phyloP scores from a whole-genome alignment of 306 rosid genomes.

The Vigna nakashimae region DNA sequence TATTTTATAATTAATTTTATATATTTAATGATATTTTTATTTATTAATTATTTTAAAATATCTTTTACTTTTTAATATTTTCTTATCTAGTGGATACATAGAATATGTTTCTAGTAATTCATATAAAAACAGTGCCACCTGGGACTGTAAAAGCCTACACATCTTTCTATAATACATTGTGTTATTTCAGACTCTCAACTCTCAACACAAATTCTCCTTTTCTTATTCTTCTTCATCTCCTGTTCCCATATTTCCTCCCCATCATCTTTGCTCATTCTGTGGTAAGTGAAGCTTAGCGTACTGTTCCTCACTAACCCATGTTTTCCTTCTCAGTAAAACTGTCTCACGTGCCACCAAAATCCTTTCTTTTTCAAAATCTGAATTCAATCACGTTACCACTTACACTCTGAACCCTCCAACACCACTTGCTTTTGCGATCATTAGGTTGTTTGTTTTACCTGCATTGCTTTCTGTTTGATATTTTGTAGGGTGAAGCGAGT shows the following conservation, averaged over 20 bases:
- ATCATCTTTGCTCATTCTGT: neutral
- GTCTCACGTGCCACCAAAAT: neutral
- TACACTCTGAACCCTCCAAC: constrained; percentile 15
- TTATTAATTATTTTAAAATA: too few species aligned
- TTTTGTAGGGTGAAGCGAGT: constrained; percentile 42
- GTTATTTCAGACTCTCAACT: neutral
- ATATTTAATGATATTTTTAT: too few species aligned
- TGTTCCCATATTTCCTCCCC: neutral
- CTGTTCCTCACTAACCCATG: constrained; percentile 4
- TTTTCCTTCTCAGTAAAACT: neutral
- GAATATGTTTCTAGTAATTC: too few species aligned
- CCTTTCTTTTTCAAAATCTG: constrained; percentile 4
- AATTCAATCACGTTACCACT: neutral
- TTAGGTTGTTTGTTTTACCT: constrained; percentile 25
- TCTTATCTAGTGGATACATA: too few species aligned
- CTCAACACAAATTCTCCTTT: neutral
- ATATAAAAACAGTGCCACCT: neutral
- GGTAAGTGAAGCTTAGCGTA: constrained; percentile 21
- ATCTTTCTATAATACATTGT: neutral
- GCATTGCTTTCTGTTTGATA: constrained; percentile 42
- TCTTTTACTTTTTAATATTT: too few species aligned
- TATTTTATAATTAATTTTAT: too few species aligned
- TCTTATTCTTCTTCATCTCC: neutral
- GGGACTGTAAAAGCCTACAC: neutral
- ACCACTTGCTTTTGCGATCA: constrained; percentile 18